Evolutionary conservation across 2,329 filamentous ascomycete genomes (phyloP).

Genomic region (Arthrobotrys musiformis): DNA sequence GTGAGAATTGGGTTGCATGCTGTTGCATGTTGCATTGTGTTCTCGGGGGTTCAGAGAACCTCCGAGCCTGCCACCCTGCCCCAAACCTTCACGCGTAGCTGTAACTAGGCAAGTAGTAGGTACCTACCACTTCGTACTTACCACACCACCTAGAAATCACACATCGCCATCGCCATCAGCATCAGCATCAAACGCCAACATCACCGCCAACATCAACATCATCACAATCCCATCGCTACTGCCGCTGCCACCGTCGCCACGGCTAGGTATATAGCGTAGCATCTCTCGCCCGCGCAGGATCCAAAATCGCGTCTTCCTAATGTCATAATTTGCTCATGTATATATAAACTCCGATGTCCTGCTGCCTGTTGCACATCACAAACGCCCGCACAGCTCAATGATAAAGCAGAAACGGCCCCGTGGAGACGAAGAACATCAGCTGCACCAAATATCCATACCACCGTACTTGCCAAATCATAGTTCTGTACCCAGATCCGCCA

Average conservation of each 20-base stretch:
- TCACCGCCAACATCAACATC: neutral
- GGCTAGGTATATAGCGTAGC: neutral
- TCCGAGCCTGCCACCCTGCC: neutral
- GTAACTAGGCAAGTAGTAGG: no score
- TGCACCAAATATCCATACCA: neutral
- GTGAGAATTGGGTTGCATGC: neutral
- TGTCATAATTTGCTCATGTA: neutral
- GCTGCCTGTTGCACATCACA: neutral
- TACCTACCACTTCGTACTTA: neutral
- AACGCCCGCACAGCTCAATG: slow-evolving; percentile 26
- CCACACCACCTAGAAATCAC: neutral
- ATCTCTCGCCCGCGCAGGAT: neutral
- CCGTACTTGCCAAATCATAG: neutral
- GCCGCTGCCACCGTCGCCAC: neutral
- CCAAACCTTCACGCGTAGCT: no score
- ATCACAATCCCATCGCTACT: neutral
- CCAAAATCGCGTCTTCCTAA: neutral
- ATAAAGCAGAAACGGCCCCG: slow-evolving; percentile 49
- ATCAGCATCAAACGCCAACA: neutral
- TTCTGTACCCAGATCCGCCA: slow-evolving; percentile 21
- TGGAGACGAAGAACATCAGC: slow-evolving; percentile 41
- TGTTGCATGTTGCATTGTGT: no score
- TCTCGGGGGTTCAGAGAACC: neutral
- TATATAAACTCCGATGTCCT: neutral
- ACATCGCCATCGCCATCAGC: neutral